Evolutionary conservation across 2,329 filamentous ascomycete genomes (phyloP).

Genomic region (Epicoccum nigrum): DNA sequence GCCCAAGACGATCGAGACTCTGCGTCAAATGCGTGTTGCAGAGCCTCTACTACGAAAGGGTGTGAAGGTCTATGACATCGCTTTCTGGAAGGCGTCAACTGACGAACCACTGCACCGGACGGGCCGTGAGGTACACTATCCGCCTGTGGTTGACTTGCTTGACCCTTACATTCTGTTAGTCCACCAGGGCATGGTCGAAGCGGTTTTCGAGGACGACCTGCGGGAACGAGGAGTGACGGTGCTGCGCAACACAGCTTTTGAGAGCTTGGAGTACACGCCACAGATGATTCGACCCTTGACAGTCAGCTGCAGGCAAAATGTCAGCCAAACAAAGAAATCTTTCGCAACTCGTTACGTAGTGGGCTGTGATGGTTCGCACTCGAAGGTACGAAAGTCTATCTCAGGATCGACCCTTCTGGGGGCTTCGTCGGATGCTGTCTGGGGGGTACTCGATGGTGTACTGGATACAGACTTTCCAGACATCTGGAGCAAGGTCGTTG

Average conservation of each 20-base stretch:
- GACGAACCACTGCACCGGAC: constrained; percentile 61
- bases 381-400: constrained; percentile 70
- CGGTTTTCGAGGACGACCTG: constrained; percentile 72
- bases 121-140: constrained; percentile 72
- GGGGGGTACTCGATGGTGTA: constrained; percentile 75
- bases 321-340: constrained; percentile 46
- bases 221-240: constrained; percentile 68
- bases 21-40: constrained; percentile 75
- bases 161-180: constrained; percentile 62
- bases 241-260: constrained; percentile 67
- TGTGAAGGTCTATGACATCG: constrained; percentile 75
- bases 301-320: constrained; percentile 50
- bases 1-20: constrained; percentile 79
- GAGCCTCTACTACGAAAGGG: constrained; percentile 70
- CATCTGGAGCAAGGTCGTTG: constrained; percentile 74
- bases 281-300: constrained; percentile 49
- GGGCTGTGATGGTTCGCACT: constrained; percentile 76
- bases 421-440: constrained; percentile 62
- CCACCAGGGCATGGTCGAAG: constrained; percentile 79
- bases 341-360: constrained; percentile 69
- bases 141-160: constrained; percentile 55
- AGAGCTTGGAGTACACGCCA: constrained; percentile 54
- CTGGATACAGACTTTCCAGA: constrained; percentile 76
- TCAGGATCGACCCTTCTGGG: constrained; percentile 54
- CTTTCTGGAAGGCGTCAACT: constrained; percentile 63